These are phyloP conservation scores for Trametopsis cervina DNA, from an alignment of 768 basidiomycete genomes.

Conservation along the genomic window DNA sequence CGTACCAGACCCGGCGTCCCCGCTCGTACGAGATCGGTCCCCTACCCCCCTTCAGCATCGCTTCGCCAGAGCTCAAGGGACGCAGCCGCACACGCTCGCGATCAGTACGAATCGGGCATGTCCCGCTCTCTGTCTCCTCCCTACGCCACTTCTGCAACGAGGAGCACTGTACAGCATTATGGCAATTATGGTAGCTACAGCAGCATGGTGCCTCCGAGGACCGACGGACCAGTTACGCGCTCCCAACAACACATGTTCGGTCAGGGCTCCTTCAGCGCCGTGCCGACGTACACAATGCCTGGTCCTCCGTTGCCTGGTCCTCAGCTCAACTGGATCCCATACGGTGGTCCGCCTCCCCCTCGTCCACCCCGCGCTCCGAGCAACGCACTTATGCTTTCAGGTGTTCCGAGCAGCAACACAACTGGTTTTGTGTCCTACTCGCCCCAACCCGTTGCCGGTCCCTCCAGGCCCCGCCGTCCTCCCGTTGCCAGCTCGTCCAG, in stretches of 20 bases:
- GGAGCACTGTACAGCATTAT: not conserved
- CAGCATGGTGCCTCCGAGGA: too few species aligned
- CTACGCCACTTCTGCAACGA: not conserved
- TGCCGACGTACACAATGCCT: not conserved
- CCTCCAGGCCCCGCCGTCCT: not conserved
- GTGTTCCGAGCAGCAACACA: not conserved
- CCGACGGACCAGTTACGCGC: too few species aligned
- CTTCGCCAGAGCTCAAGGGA: not conserved
- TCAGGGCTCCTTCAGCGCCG: slow-evolving; percentile 11
- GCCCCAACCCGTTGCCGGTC: not conserved
- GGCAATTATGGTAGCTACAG: too few species aligned
- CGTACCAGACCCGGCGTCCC: slow-evolving; percentile 23
- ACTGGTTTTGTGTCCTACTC: not conserved
- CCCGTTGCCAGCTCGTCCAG: not conserved
- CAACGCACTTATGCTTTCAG: not conserved
- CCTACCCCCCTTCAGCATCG: slow-evolving; percentile 6
- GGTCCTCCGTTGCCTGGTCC: too few species aligned
- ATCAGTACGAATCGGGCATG: not conserved
- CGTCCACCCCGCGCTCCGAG: not conserved
- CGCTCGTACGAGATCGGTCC: slow-evolving; percentile 18
- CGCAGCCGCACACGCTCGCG: not conserved
- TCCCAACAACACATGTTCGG: slow-evolving; percentile 15
- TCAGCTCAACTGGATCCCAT: slow-evolving; percentile 7
- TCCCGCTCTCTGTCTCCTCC: not conserved
- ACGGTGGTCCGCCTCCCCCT: not conserved